A percentile compares a stretch with the other conserved stretches of the same genome.
These are phyloP conservation scores for Pseudogymnoascus sp. DNA, from an alignment of 2,329 filamentous ascomycete species.

Conservation along the genomic window DNA sequence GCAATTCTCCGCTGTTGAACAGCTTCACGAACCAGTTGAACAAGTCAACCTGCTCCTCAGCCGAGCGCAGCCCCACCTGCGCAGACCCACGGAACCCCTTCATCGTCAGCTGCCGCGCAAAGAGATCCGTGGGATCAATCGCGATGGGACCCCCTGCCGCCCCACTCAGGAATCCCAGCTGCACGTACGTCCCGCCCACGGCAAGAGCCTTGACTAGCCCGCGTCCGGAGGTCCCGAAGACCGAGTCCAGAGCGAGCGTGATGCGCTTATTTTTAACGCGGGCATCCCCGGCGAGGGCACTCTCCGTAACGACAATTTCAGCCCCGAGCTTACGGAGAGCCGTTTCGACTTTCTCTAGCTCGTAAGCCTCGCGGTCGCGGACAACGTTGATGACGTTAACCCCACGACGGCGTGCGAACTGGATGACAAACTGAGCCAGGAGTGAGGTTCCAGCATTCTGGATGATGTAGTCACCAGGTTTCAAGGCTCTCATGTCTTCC, in stretches of 20 bases:
- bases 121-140: constrained; percentile 1
- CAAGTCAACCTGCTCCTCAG: not conserved
- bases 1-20: not conserved
- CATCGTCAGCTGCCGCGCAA: not conserved
- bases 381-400: constrained; percentile 17
- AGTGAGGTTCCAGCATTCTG: constrained; percentile 19
- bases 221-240: constrained; percentile 17
- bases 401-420: constrained; percentile 19
- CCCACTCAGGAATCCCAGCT: constrained; percentile 17
- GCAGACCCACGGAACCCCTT: not conserved
- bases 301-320: constrained; percentile 17
- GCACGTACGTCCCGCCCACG: constrained; percentile 17
- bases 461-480: constrained; percentile 23
- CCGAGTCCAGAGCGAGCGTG: constrained; percentile 17
- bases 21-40: not conserved
- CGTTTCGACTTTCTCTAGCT: not conserved
- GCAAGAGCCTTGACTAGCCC: constrained; percentile 15
- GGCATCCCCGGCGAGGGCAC: constrained; percentile 10
- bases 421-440: constrained; percentile 20
- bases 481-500: constrained; percentile 19
- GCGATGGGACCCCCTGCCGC: not conserved
- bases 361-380: constrained; percentile 15
- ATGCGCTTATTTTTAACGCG: constrained; percentile 12
- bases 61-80: not conserved
- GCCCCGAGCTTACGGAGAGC: not conserved